Percentiles rank a stretch among this genome's conserved stretches.
phyloP scores from a whole-genome alignment of 148 eudicot species.

The Dianthus caryophyllus region DNA sequence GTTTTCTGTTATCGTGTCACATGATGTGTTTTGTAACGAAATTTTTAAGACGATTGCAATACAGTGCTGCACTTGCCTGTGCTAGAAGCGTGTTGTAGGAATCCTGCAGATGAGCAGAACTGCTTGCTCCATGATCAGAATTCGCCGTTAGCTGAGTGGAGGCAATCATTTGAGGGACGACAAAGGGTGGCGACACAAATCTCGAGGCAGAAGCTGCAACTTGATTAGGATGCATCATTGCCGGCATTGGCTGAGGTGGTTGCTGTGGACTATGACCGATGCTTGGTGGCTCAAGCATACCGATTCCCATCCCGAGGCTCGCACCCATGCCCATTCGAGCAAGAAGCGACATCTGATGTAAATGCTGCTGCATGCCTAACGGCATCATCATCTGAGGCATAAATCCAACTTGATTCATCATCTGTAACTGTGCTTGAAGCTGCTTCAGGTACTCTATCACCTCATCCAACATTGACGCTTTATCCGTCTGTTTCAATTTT shows the following conservation, averaged over 20 bases:
- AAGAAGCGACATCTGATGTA: constrained; percentile 66
- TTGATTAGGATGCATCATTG: constrained; percentile 27
- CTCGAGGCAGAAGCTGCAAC: constrained; percentile 26
- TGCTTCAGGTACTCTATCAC: constrained; percentile 79
- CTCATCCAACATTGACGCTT: constrained; percentile 95
- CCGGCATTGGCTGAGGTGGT: constrained; percentile 28
- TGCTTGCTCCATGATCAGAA: constrained; percentile 27
- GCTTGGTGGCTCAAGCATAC: constrained; percentile 43
- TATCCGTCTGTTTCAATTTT: constrained; percentile 56
- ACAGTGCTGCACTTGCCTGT: constrained; percentile 43
- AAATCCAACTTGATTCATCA: constrained; percentile 54
- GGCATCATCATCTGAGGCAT: constrained; percentile 68
- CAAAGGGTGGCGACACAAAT: constrained; percentile 43
- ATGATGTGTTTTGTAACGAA: neutral
- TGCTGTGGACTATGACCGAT: constrained; percentile 25
- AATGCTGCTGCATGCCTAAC: constrained; percentile 67
- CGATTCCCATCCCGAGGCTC: constrained; percentile 45
- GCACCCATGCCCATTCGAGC: constrained; percentile 73
- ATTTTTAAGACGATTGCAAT: constrained; percentile 19
- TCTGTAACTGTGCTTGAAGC: constrained; percentile 75
- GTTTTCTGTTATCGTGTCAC: neutral
- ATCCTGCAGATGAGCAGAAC: constrained; percentile 38
- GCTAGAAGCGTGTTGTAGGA: constrained; percentile 54
- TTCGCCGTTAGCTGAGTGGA: constrained; percentile 29
- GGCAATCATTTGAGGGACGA: constrained; percentile 37